These are phyloP conservation scores for Cyclotella sp. DNA, from an alignment of 108 stramenopile genomes.

Conservation along the genomic window DNA sequence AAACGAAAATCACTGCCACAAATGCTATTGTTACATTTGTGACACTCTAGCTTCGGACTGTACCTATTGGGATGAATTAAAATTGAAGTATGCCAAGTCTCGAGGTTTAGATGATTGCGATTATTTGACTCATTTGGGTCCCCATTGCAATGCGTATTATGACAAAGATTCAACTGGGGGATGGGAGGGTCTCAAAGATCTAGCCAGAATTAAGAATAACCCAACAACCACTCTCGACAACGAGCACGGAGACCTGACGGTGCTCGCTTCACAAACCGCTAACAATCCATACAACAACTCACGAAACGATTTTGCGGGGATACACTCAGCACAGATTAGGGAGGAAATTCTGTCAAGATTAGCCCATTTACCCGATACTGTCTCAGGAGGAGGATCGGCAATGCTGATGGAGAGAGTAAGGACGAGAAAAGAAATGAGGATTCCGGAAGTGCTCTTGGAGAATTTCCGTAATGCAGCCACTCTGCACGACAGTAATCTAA, in stretches of 20 bases:
- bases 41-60: slow-evolving; percentile 59
- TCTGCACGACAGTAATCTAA: slow-evolving; percentile 8
- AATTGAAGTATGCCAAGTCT: no score
- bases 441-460: slow-evolving; percentile 52
- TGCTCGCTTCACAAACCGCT: not conserved
- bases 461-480: slow-evolving; percentile 46
- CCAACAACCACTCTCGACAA: not conserved
- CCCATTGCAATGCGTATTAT: slow-evolving; percentile 43
- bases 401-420: slow-evolving; percentile 3
- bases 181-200: slow-evolving; percentile 10
- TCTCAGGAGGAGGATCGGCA: not conserved
- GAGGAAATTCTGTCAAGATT: not conserved
- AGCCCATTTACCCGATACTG: not conserved
- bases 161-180: not conserved
- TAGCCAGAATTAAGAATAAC: not conserved
- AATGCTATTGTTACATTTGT: slow-evolving; percentile 78
- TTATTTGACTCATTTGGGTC: not conserved
- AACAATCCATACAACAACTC: not conserved
- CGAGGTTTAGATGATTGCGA: not conserved
- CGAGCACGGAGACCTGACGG: not conserved
- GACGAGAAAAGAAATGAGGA: slow-evolving; percentile 43
- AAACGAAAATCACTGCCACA: slow-evolving; percentile 53
- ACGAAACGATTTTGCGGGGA: not conserved
- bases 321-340: slow-evolving; percentile 4
- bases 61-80: slow-evolving; percentile 36